Evolutionary conservation across 805 yeast species (phyloP).

Genomic region (Wickerhamiella azymoides): DNA sequence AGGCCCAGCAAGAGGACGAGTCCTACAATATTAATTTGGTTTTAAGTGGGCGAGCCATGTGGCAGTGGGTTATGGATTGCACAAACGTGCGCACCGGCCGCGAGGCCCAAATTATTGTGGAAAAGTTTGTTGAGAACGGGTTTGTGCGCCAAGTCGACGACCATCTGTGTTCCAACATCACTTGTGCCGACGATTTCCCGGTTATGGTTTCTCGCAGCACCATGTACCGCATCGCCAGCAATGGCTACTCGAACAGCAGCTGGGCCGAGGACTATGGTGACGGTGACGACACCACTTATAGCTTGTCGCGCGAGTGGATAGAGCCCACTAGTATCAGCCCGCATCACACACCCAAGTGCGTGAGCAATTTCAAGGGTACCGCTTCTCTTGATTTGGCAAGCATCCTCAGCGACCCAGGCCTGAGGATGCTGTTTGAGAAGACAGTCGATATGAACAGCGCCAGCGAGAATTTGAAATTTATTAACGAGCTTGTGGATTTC

Average conservation of each 20-base stretch:
- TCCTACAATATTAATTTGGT: conserved; percentile 28
- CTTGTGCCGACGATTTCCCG: conserved; percentile 8
- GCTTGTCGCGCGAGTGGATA: background rate
- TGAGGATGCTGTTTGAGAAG: background rate
- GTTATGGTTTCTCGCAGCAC: conserved; percentile 8
- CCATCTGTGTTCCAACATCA: conserved; percentile 8
- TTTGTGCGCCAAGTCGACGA: conserved; percentile 13
- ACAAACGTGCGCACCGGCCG: conserved; percentile 44
- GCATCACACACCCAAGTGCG: background rate
- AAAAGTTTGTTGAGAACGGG: conserved; percentile 24
- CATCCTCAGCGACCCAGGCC: conserved; percentile 2
- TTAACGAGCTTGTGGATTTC: background rate
- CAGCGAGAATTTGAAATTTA: background rate
- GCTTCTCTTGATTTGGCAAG: background rate
- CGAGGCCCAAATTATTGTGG: conserved; percentile 16
- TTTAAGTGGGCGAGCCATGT: conserved; percentile 60
- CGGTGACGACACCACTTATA: background rate
- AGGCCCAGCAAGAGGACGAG: conserved; percentile 9
- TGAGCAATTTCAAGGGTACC: background rate
- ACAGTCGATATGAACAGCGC: background rate
- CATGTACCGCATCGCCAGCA: conserved; percentile 14
- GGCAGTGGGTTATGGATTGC: conserved; percentile 87
- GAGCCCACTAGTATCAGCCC: background rate
- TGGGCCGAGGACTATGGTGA: background rate
- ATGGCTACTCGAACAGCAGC: conserved; percentile 9